Conservation (phyloP, 2,329 filamentous ascomycete genomes). For the Cladosporium sp. region DNA sequence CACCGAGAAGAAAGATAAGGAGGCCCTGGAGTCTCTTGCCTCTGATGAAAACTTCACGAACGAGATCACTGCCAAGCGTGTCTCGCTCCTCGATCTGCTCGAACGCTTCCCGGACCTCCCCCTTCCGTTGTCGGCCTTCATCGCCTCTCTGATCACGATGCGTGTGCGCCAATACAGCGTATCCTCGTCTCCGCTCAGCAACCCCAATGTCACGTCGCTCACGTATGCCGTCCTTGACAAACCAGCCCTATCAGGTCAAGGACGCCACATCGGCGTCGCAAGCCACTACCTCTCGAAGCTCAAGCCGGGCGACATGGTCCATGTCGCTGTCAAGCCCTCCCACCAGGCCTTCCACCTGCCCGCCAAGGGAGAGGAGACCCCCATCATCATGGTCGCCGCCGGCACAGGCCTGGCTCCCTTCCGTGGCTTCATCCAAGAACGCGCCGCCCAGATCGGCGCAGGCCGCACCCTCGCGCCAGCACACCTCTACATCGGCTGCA, state of each 20-base stretch:
- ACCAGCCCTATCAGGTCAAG: constrained; percentile 20
- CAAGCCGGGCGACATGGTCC: constrained; percentile 35
- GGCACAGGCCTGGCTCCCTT: constrained; percentile 96
- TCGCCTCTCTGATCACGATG: constrained; percentile 70
- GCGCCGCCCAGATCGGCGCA: constrained; percentile 42
- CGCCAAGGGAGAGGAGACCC: constrained; percentile 33
- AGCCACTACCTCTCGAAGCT: constrained; percentile 38
- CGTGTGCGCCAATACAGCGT: constrained; percentile 39
- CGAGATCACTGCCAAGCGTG: constrained; percentile 32
- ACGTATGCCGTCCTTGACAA: constrained; percentile 55
- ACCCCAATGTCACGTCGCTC: constrained; percentile 38
- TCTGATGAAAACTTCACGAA: constrained; percentile 34
- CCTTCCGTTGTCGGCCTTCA: constrained; percentile 60
- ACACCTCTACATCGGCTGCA: constrained; percentile 50
- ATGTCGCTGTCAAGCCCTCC: constrained; percentile 37
- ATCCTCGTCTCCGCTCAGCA: constrained; percentile 28
- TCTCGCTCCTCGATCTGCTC: constrained; percentile 63
- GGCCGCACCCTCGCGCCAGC: constrained; percentile 53
- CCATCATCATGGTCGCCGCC: constrained; percentile 34
- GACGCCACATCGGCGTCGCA: constrained; percentile 39
- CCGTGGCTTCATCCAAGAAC: constrained; percentile 95
- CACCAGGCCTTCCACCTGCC: constrained; percentile 41
- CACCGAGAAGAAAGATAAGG: constrained; percentile 44
- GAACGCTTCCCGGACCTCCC: constrained; percentile 55
- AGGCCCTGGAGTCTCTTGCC: constrained; percentile 41